phyloP scores from a whole-genome alignment of 495 filamentous ascomycete species.

The Penicillium alfredii region DNA sequence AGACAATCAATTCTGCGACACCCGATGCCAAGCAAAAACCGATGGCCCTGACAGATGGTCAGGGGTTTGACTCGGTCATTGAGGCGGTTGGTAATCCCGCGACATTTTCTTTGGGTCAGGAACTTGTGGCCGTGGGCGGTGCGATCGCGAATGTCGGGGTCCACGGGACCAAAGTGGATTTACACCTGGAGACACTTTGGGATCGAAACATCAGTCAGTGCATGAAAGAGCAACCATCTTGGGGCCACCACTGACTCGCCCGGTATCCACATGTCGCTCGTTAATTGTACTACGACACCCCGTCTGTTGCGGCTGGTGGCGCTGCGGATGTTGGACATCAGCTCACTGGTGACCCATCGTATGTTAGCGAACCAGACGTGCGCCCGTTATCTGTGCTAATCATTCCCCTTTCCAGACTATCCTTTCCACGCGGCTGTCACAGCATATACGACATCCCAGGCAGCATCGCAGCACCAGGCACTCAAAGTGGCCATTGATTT shows the following conservation, averaged over 20 bases:
- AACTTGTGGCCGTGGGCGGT: slow-evolving; percentile 45
- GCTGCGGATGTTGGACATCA: slow-evolving; percentile 25
- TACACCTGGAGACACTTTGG: slow-evolving; percentile 40
- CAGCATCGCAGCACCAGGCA: slow-evolving; percentile 14
- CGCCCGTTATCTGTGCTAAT: not conserved
- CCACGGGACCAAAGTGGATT: slow-evolving; percentile 37
- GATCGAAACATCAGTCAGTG: slow-evolving; percentile 39
- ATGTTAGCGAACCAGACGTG: slow-evolving; percentile 5
- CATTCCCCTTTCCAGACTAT: slow-evolving; percentile 6
- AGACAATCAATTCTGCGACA: slow-evolving; percentile 26
- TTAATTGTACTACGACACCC: slow-evolving; percentile 8
- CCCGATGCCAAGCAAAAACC: slow-evolving; percentile 26
- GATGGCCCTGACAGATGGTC: slow-evolving; percentile 34
- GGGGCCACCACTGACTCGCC: slow-evolving; percentile 2
- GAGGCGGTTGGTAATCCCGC: slow-evolving; percentile 48
- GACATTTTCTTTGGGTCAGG: slow-evolving; percentile 41
- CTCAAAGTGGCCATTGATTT: slow-evolving; percentile 24
- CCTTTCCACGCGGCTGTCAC: slow-evolving; percentile 3
- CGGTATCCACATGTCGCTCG: slow-evolving; percentile 42
- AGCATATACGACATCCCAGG: slow-evolving; percentile 14
- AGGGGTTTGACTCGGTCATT: slow-evolving; percentile 48
- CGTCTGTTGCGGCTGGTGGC: not conserved
- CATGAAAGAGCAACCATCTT: too few relatives aligned
- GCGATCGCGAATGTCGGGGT: slow-evolving; percentile 50
- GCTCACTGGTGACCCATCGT: slow-evolving; percentile 40